Conservation (phyloP, 2,329 filamentous ascomycete genomes). For the Fusarium setosum region DNA sequence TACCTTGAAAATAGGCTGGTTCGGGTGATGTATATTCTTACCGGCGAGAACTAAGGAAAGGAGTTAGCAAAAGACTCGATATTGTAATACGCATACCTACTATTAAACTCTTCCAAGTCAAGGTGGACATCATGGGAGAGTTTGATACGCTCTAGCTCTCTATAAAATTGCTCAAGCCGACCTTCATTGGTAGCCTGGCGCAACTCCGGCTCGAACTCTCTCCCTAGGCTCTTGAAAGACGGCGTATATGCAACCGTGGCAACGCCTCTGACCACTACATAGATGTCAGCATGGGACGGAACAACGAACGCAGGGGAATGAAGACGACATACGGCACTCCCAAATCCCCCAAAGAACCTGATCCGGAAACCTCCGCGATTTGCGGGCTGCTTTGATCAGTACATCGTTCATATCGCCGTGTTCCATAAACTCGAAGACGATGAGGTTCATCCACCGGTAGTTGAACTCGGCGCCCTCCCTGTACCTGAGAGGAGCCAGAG, state of each 20-base stretch:
- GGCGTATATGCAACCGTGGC: slow-evolving; percentile 44
- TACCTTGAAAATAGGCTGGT: slow-evolving; percentile 43
- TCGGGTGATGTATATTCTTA: slow-evolving; percentile 19
- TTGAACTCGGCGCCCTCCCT: slow-evolving; percentile 6
- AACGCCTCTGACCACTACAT: slow-evolving; percentile 43
- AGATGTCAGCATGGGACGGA: neutral
- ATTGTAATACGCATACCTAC: slow-evolving; percentile 25
- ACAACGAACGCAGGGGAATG: neutral
- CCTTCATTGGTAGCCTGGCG: neutral
- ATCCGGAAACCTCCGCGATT: slow-evolving; percentile 16
- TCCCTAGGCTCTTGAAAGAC: neutral
- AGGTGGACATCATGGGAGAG: slow-evolving; percentile 44
- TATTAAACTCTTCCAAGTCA: slow-evolving; percentile 45
- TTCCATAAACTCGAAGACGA: slow-evolving; percentile 43
- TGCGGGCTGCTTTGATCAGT: slow-evolving; percentile 14
- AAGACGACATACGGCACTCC: slow-evolving; percentile 43
- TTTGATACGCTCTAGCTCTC: neutral
- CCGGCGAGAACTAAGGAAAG: slow-evolving; percentile 37
- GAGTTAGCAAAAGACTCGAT: neutral
- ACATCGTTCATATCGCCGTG: slow-evolving; percentile 37
- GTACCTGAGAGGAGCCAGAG: neutral
- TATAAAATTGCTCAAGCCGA: slow-evolving; percentile 2
- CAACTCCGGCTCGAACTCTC: slow-evolving; percentile 29
- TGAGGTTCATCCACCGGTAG: neutral
- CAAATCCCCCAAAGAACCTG: slow-evolving; percentile 45